A percentile compares a stretch with the other conserved stretches of the same genome.
Conservation (phyloP, 1,284 basidiomycete genomes). For the Cronartium ribicola region DNA sequence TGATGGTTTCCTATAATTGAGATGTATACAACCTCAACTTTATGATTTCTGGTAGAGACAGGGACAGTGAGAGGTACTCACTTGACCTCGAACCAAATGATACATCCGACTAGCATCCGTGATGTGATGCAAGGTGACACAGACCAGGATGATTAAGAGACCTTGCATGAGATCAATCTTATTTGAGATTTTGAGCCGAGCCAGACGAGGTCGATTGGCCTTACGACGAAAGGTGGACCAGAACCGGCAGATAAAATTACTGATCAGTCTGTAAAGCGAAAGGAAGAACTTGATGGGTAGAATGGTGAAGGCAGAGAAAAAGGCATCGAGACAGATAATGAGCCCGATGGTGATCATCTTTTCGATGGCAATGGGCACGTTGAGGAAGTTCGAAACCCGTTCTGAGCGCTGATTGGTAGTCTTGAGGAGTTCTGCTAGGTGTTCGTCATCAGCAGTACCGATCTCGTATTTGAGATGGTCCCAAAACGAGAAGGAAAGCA, state of each 20-base stretch:
- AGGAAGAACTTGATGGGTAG: conserved; percentile 70
- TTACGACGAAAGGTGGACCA: background rate
- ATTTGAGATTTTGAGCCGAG: conserved; percentile 65
- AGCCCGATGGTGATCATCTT: conserved; percentile 93
- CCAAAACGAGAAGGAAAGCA: conserved; percentile 72
- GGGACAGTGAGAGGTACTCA: conserved; percentile 44
- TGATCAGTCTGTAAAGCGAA: conserved; percentile 44
- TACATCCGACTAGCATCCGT: conserved; percentile 98
- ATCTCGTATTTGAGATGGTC: conserved; percentile 73
- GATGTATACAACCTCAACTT: background rate
- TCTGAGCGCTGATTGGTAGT: conserved; percentile 70
- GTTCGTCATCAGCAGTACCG: background rate
- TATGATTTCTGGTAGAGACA: background rate
- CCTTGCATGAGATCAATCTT: conserved; percentile 84
- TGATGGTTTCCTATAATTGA: conserved; percentile 71
- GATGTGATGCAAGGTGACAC: conserved; percentile 70
- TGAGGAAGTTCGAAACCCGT: conserved; percentile 93
- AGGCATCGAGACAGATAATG: conserved; percentile 90
- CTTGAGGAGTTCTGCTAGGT: background rate
- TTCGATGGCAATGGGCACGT: conserved; percentile 86
- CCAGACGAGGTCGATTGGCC: background rate
- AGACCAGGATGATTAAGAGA: conserved; percentile 69
- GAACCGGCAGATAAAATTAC: background rate
- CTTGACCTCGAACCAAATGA: conserved; percentile 92
- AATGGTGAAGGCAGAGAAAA: conserved; percentile 96